These are phyloP conservation scores for Pythium grandisporangium DNA, from an alignment of 352 stramenopile genomes.

Conservation along the genomic window DNA sequence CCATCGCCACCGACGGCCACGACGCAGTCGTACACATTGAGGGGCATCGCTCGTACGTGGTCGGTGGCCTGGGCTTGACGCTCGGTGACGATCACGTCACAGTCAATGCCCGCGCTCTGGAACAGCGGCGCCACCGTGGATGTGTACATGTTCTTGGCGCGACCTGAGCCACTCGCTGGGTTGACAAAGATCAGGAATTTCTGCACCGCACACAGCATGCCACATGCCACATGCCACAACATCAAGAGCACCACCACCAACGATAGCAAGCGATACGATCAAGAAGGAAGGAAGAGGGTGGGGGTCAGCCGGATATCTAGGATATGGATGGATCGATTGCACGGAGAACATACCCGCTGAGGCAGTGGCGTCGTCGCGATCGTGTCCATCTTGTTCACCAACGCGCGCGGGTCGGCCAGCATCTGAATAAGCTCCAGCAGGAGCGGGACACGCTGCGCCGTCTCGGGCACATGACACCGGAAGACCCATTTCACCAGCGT, in stretches of 20 bases:
- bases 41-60: slow-evolving; percentile 21
- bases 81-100: slow-evolving; percentile 39
- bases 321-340: background rate
- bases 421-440: slow-evolving; percentile 31
- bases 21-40: slow-evolving; percentile 55
- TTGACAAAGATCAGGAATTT: slow-evolving; percentile 70
- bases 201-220: slow-evolving; percentile 1
- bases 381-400: slow-evolving; percentile 10
- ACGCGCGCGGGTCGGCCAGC: slow-evolving; percentile 27
- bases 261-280: background rate
- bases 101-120: slow-evolving; percentile 41
- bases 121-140: slow-evolving; percentile 40
- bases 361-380: slow-evolving; percentile 11
- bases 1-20: slow-evolving; percentile 62
- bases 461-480: slow-evolving; percentile 18
- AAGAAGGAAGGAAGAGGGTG: too few species aligned
- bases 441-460: slow-evolving; percentile 14
- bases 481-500: slow-evolving; percentile 40
- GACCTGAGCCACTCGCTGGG: slow-evolving; percentile 42
- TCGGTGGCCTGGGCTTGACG: slow-evolving; percentile 49
- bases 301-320: background rate
- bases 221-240: background rate
- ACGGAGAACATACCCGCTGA: slow-evolving; percentile 22
- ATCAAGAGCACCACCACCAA: background rate
- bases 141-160: slow-evolving; percentile 40